Conservation (phyloP, 257 asterid genomes). For the Nicotiana undulata region DNA sequence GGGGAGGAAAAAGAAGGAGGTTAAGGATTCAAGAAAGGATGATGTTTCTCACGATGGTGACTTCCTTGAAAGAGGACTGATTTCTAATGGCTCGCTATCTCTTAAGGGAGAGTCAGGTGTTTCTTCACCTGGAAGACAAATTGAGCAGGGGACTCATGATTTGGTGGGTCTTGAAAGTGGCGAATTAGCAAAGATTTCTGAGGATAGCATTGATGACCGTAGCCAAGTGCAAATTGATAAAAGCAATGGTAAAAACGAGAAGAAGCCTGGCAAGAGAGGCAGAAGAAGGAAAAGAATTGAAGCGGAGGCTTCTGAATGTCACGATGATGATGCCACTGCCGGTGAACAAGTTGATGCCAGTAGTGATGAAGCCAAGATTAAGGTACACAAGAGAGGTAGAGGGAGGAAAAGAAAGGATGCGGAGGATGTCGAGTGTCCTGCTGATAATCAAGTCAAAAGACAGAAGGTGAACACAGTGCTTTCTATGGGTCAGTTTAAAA, state of each 20-base stretch:
- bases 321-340: background rate
- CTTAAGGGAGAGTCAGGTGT: background rate
- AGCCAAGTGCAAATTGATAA: background rate
- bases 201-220: background rate
- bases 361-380: background rate
- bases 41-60: background rate
- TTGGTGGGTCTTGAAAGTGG: background rate
- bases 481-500: constrained; percentile 28
- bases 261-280: background rate
- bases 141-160: background rate
- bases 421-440: background rate
- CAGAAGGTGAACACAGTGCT: constrained; percentile 8
- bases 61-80: background rate
- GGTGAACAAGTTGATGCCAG: background rate
- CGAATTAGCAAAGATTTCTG: background rate
- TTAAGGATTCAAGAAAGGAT: background rate
- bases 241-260: background rate
- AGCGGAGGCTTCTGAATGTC: constrained; percentile 1
- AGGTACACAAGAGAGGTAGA: constrained; percentile 1
- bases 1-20: constrained; percentile 9
- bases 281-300: constrained; percentile 10
- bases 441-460: background rate
- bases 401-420: constrained; percentile 26
- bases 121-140: background rate
- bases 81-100: background rate